phyloP scores from a whole-genome alignment of 1,139 yeast species.

The Diutina rugosa region DNA sequence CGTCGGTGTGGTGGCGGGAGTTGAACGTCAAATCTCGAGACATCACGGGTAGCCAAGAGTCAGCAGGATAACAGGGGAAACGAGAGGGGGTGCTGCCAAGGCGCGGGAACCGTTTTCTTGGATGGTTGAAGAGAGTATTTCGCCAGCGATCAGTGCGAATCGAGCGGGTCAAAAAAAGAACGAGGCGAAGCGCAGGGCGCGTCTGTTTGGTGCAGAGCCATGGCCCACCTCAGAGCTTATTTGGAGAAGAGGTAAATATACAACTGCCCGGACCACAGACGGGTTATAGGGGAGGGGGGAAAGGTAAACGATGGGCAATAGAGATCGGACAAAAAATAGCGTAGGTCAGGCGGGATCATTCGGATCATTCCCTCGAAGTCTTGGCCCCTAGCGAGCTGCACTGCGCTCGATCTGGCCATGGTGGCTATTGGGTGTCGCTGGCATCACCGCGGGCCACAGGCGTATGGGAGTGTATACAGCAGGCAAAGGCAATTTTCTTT shows the following conservation, averaged over 20 bases:
- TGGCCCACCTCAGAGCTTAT: background rate
- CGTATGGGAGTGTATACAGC: background rate
- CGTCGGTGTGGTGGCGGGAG: background rate
- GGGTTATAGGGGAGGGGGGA: too few relatives aligned
- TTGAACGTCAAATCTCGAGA: constrained; percentile 2
- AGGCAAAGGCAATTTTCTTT: background rate
- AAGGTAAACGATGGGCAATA: too few relatives aligned
- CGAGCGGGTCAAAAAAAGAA: background rate
- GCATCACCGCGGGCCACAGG: background rate
- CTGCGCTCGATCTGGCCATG: background rate
- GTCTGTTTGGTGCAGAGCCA: background rate
- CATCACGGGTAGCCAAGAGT: background rate
- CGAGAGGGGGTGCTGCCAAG: background rate
- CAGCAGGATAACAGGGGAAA: background rate
- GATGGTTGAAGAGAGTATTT: background rate
- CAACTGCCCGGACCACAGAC: too few relatives aligned
- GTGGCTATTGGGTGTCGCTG: background rate
- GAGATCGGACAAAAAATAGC: too few relatives aligned
- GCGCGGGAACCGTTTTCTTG: background rate
- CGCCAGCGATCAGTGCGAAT: background rate
- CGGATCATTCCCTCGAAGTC: too few relatives aligned
- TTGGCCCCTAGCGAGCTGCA: background rate
- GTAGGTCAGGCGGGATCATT: too few relatives aligned
- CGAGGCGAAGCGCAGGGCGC: background rate
- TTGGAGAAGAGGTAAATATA: background rate